Base-by-base conservation (phyloP, 768 basidiomycete species). In the Suillus decipiens region DNA sequence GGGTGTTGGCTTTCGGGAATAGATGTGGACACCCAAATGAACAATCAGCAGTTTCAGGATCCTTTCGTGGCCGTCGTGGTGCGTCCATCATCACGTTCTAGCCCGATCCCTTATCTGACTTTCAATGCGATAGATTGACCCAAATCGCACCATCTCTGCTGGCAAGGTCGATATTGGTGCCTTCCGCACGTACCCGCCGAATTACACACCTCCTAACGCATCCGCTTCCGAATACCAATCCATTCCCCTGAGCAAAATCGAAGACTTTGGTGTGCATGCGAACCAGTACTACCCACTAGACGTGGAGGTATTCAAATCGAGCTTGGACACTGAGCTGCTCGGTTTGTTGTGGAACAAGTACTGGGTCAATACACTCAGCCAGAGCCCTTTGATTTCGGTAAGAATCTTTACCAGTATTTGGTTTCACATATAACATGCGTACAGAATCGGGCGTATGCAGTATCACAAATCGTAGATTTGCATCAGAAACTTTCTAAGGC, bases 1-100 rank as follows among this genome's bases (percentile, higher is more conserved):
- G 97, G 97, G 19, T 99, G 97, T 76, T 99, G 97, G 97, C 79
- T 99, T 10, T 98, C 96, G 14, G 97, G 97, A 31, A 99, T 99
- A 77, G 97, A 99, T 71, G 97, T 99, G 63, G 93, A 91, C 73
- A 99, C 97, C 0, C 97, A 99, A 72, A 84, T 92, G 79, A 95
- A 87, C 70, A 96, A 98, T 74, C 96, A 99, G 71, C 90, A 89
- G 71, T 95, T 86, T 79, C 91, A 92, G 75, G 96, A 99, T 76
- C 96, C 96, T 2, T 99, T 98, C 73, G 88, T 99, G 36, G 96
- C 96, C 10, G 93, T 99, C 39, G 96, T 99, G 45, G 94, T 96
- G 73, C 66, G 89, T 84, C 0, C 14, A 37, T 45, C 10, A 5
- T 53, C 57, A 63, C 58, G 45, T 59, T 17, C 33, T 22, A 6